Evolutionary conservation across 371 early-diverging fungal species (phyloP).

Genomic region (Fennellomyces sp.): DNA sequence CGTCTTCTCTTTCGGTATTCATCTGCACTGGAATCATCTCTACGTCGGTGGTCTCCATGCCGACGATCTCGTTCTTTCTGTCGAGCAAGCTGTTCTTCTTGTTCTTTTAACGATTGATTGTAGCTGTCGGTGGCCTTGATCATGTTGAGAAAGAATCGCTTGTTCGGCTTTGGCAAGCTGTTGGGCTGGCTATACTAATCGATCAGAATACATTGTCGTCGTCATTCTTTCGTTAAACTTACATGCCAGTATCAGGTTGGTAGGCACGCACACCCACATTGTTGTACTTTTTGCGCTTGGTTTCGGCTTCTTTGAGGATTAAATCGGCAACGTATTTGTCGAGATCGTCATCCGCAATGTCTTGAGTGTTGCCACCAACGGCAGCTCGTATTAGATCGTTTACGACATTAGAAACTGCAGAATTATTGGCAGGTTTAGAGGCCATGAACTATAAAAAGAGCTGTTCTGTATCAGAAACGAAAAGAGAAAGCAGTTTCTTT

Average conservation of each 20-base stretch:
- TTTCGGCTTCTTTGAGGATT: conserved; percentile 63
- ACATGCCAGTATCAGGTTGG: conserved; percentile 31
- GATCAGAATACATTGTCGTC: neutral
- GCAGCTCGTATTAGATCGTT: conserved; percentile 59
- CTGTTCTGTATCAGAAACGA: conserved; percentile 80
- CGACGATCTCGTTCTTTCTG: conserved; percentile 23
- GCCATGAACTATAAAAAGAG: no score
- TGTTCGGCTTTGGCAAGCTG: conserved; percentile 52
- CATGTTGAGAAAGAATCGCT: conserved; percentile 69
- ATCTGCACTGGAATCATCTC: conserved; percentile 1
- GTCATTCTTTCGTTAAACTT: neutral
- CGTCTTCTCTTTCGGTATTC: conserved; percentile 7
- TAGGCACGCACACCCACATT: conserved; percentile 57
- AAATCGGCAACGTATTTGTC: conserved; percentile 75
- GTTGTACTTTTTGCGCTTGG: conserved; percentile 46
- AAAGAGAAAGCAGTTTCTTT: conserved; percentile 67
- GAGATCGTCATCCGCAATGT: conserved; percentile 62
- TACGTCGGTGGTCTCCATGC: neutral
- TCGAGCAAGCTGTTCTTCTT: conserved; percentile 44
- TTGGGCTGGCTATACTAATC: neutral
- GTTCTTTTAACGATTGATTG: conserved; percentile 67
- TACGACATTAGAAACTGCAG: conserved; percentile 45
- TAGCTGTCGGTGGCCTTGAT: conserved; percentile 73
- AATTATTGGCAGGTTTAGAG: no score
- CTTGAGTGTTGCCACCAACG: conserved; percentile 52